These are phyloP conservation scores for Croton setiger DNA, from an alignment of 441 rosid genomes.

Conservation along the genomic window DNA sequence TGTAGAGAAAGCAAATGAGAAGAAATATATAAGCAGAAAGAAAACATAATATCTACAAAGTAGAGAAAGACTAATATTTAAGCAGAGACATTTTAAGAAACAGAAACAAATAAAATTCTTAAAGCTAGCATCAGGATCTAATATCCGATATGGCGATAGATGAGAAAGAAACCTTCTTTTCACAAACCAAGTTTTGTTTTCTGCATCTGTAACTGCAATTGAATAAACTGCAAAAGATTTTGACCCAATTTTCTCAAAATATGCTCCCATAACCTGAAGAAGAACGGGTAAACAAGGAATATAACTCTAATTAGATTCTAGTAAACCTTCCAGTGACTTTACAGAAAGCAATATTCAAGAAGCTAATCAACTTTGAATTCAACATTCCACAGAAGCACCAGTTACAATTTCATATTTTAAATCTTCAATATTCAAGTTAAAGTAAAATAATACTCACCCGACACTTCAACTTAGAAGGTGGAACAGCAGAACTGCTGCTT, in stretches of 20 bases:
- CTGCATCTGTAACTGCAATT: conserved; percentile 86
- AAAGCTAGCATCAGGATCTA: not conserved
- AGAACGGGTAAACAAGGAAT: conserved; percentile 20
- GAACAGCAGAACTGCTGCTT: conserved; percentile 45
- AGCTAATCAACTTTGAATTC: conserved; percentile 21
- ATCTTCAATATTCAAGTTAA: conserved; percentile 11
- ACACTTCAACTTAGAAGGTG: conserved; percentile 66
- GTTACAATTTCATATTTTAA: conserved; percentile 9
- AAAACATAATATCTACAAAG: conserved; percentile 5
- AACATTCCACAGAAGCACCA: conserved; percentile 5
- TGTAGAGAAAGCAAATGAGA: conserved; percentile 33
- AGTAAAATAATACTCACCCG: conserved; percentile 56
- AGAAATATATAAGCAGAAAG: conserved; percentile 8
- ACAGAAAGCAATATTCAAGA: conserved; percentile 12
- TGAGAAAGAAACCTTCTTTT: conserved; percentile 77
- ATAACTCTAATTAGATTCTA: conserved; percentile 10
- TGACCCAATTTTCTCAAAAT: conserved; percentile 86
- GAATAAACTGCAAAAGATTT: conserved; percentile 98
- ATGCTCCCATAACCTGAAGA: conserved; percentile 89
- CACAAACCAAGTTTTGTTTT: conserved; percentile 83
- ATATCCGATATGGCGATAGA: conserved; percentile 23
- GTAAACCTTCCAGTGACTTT: conserved; percentile 7
- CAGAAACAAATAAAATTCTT: not conserved
- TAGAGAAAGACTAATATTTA: conserved; percentile 6
- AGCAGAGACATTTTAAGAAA: not conserved